phyloP scores from a whole-genome alignment of 352 stramenopile species.

The Phytophthora fragariae region DNA sequence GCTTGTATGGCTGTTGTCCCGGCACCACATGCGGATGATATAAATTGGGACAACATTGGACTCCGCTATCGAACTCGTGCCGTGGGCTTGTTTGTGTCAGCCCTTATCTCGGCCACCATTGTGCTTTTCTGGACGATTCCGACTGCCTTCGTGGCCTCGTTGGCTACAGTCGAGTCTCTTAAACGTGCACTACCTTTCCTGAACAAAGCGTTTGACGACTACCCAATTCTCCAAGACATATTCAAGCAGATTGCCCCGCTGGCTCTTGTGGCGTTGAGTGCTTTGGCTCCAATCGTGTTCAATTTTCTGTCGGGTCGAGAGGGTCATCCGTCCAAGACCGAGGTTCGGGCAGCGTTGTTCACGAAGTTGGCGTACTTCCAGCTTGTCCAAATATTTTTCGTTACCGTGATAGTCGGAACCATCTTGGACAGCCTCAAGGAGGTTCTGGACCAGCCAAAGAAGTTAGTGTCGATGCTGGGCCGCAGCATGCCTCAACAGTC shows the following conservation, averaged over 20 bases:
- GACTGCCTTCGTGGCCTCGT: conserved; percentile 76
- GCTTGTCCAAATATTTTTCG: conserved; percentile 86
- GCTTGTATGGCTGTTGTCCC: conserved; percentile 58
- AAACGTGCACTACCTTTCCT: conserved; percentile 67
- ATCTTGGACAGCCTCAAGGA: conserved; percentile 78
- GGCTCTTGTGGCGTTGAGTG: conserved; percentile 63
- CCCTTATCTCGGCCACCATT: conserved; percentile 62
- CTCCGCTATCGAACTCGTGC: conserved; percentile 58
- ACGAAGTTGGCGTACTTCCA: conserved; percentile 86
- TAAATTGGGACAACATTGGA: conserved; percentile 84
- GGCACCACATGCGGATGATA: conserved; percentile 68
- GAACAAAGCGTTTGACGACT: conserved; percentile 66
- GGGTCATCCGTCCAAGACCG: conserved; percentile 71
- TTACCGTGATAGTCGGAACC: conserved; percentile 78
- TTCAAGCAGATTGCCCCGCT: conserved; percentile 81
- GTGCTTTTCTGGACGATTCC: conserved; percentile 89
- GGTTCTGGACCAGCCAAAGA: conserved; percentile 78
- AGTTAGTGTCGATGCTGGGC: conserved; percentile 74
- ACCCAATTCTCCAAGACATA: conserved; percentile 64
- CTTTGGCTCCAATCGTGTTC: conserved; percentile 73
- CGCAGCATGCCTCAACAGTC: conserved; percentile 82
- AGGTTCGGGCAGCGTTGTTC: conserved; percentile 72
- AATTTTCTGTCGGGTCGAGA: conserved; percentile 69
- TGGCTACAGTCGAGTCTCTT: conserved; percentile 76
- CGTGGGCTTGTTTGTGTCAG: conserved; percentile 59